Percentiles rank a stretch among this genome's conserved stretches.
These are phyloP conservation scores for Naganishia sp. DNA, from an alignment of 1,284 basidiomycete species.

Conservation along the genomic window DNA sequence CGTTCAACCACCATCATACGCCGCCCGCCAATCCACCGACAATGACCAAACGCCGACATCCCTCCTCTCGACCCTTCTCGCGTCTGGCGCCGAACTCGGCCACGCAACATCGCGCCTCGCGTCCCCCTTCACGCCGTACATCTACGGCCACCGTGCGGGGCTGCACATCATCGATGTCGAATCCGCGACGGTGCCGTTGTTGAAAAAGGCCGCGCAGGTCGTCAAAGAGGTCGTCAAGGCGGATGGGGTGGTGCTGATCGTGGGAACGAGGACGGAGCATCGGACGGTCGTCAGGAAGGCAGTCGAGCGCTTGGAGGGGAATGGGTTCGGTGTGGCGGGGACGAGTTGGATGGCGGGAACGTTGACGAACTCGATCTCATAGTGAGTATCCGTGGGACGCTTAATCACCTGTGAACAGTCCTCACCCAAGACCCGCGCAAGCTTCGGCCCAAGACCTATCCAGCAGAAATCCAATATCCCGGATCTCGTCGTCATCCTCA, in stretches of 20 bases:
- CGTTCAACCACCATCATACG: constrained; percentile 34
- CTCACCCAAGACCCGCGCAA: constrained; percentile 29
- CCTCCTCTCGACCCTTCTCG: constrained; percentile 80
- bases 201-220: constrained; percentile 85
- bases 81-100: constrained; percentile 91
- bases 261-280: constrained; percentile 81
- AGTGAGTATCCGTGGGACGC: constrained; percentile 52
- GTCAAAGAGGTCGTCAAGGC: constrained; percentile 77
- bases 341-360: constrained; percentile 93
- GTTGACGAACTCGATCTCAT: constrained; percentile 81
- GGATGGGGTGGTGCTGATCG: constrained; percentile 84
- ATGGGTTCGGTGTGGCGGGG: constrained; percentile 73
- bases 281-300: constrained; percentile 75
- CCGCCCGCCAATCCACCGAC: constrained; percentile 35
- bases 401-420: not conserved
- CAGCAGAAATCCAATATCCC: constrained; percentile 67
- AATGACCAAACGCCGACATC: constrained; percentile 60
- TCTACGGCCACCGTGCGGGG: constrained; percentile 87
- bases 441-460: constrained; percentile 65
- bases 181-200: constrained; percentile 77
- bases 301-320: constrained; percentile 70
- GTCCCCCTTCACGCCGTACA: constrained; percentile 86
- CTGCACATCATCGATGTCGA: constrained; percentile 95
- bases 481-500: constrained; percentile 85
- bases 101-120: constrained; percentile 80